Percentiles rank a stretch among this genome's conserved stretches.
phyloP scores from a whole-genome alignment of 2,329 filamentous ascomycete species.

The Cladosporium phlei region DNA sequence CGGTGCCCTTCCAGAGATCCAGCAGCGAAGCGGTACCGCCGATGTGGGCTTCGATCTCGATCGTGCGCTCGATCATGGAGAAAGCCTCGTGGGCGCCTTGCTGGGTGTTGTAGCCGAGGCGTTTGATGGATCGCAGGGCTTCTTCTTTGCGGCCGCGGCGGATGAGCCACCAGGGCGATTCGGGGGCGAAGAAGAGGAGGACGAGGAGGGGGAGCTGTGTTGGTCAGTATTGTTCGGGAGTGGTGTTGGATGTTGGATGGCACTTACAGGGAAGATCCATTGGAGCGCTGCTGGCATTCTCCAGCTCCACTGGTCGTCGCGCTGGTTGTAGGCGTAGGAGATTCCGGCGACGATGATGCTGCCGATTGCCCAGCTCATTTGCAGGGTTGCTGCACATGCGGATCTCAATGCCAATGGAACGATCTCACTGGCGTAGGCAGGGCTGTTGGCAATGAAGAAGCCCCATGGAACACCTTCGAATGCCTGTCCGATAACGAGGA shows the following conservation, averaged over 20 bases:
- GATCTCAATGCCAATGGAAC: slow-evolving; percentile 68
- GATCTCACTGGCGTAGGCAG: slow-evolving; percentile 56
- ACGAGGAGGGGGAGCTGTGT: slow-evolving; percentile 51
- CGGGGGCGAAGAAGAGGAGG: slow-evolving; percentile 62
- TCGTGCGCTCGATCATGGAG: slow-evolving; percentile 89
- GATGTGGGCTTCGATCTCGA: slow-evolving; percentile 70
- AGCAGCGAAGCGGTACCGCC: slow-evolving; percentile 68
- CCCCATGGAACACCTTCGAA: slow-evolving; percentile 54
- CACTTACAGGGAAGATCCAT: slow-evolving; percentile 66
- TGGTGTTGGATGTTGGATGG: too few relatives aligned
- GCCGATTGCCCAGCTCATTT: slow-evolving; percentile 75
- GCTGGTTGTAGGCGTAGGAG: slow-evolving; percentile 61
- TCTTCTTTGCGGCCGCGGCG: slow-evolving; percentile 60
- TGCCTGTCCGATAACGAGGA: slow-evolving; percentile 49
- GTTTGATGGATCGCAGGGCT: slow-evolving; percentile 61
- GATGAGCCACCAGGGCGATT: slow-evolving; percentile 65
- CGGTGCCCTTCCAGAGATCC: slow-evolving; percentile 78
- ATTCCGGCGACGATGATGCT: slow-evolving; percentile 69
- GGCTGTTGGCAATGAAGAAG: slow-evolving; percentile 58
- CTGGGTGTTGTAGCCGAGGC: slow-evolving; percentile 67
- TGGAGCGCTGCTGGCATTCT: slow-evolving; percentile 68
- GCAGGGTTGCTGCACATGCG: slow-evolving; percentile 69
- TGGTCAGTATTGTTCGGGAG: slow-evolving; percentile 30
- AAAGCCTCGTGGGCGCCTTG: slow-evolving; percentile 72
- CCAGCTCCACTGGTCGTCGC: slow-evolving; percentile 64